Percentiles rank a stretch among this genome's conserved stretches.
Evolutionary conservation across 768 basidiomycete genomes (phyloP).

Genomic region (Tylopilus plumbeoviolaceoides): DNA sequence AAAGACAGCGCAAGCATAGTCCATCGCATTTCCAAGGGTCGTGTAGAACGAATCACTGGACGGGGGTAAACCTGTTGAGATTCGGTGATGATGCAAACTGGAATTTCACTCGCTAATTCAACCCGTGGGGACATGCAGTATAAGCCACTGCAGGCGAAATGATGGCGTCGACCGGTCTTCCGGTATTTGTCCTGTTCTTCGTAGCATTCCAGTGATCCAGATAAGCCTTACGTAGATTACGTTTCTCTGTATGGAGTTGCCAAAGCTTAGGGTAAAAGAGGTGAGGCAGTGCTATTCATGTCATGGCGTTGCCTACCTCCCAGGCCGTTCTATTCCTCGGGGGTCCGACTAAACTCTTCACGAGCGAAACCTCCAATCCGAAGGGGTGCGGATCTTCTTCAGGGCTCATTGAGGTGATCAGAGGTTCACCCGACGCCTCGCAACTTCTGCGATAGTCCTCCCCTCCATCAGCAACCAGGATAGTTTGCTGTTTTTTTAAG

Average conservation of each 20-base stretch:
- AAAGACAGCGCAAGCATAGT: conserved; percentile 42
- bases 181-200: conserved; percentile 39
- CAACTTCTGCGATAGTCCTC: conserved; percentile 35
- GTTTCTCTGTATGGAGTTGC: conserved; percentile 42
- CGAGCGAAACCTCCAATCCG: conserved; percentile 42
- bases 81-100: conserved; percentile 6
- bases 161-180: conserved; percentile 50
- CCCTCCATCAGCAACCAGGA: conserved; percentile 39
- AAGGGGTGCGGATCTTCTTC: conserved; percentile 32
- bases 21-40: conserved; percentile 42
- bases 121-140: conserved; percentile 43
- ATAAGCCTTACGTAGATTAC: conserved; percentile 39
- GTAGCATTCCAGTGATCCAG: conserved; percentile 50
- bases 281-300: not conserved
- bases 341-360: conserved; percentile 43
- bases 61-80: conserved; percentile 6
- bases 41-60: conserved; percentile 42
- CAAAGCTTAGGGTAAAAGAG: conserved; percentile 32
- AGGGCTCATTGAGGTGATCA: conserved; percentile 37
- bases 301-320: conserved; percentile 31
- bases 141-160: conserved; percentile 43
- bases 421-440: conserved; percentile 41
- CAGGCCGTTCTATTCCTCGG: conserved; percentile 37
- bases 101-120: conserved; percentile 33
- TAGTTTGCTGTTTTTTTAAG: conserved; percentile 30